Evolutionary conservation across 306 rosid genomes (phyloP), one percentile per base, ranked within the genome.

Genomic region (Cucumis melo): DNA sequence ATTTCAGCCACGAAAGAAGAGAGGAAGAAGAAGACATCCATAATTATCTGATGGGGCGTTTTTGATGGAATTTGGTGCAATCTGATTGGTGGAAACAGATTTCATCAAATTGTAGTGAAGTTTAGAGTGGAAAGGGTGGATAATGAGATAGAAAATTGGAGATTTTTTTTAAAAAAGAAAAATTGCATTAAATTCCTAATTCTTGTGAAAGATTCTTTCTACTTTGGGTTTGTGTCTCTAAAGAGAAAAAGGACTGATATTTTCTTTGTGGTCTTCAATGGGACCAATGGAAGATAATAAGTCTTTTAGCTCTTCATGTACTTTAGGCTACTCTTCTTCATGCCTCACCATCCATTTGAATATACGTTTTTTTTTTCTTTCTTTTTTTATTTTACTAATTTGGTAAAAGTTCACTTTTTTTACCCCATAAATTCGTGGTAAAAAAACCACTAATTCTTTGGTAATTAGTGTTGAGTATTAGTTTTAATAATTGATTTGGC

Each of bases 21-120:
- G 58, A 27, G 59, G 27, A 12, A 55, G 57, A 14, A 36, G 44
- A 36, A 50, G 2, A 36, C 20, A 48, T 62, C 34, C 32, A 79
- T 78, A 2, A 10, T 85, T 83, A 87, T 89, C 90, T 79, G 1
- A 81, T 44, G 76, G 79, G 79, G 80, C 63, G 21, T 77, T 39
- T 70, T 8, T 48, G 96, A 86, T 89, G 91, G 87, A 86, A 90
- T 81, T 81, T 86, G 78, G 66, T 84, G 86, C 32, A 80, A 57
- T 86, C 85, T 92, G 84, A 92, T 90, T 90, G 96, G 98, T 39
- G 73, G 82, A 39, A 41, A 24, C 60, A 86, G 98, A 92, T 92
- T 90, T 83, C 91, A 56, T 44, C 1, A 58, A 72, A 78, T 80
- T 64, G 3, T 46, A 39, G 27, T 44, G 36, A 62, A 77, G 8